Evolutionary conservation across 1,284 basidiomycete genomes (phyloP).

Genomic region (Malassezia restricta): DNA sequence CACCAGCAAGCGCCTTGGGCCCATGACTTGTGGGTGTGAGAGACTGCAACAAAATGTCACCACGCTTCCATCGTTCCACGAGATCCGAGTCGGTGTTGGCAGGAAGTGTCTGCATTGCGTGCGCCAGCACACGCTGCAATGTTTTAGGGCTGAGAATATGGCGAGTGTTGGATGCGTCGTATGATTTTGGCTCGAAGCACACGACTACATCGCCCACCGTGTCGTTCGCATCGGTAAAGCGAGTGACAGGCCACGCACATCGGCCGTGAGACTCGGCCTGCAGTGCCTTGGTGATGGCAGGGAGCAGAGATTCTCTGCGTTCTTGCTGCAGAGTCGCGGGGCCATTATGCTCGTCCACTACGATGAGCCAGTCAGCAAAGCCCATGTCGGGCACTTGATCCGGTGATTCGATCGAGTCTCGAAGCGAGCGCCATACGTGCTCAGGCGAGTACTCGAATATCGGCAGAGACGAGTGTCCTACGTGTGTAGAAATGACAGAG

Average conservation of each 20-base stretch:
- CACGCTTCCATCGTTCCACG: constrained; percentile 1
- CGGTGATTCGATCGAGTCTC: background rate
- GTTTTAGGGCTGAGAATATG: background rate
- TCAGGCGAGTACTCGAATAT: constrained; percentile 2
- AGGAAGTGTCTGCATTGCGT: background rate
- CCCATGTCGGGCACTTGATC: background rate
- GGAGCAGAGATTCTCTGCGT: constrained; percentile 3
- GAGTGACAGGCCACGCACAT: constrained; percentile 7
- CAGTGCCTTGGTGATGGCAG: background rate
- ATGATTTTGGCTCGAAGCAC: background rate
- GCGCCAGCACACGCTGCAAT: background rate
- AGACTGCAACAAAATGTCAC: constrained; percentile 5
- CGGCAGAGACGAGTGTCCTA: background rate
- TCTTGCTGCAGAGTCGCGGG: background rate
- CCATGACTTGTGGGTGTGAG: constrained; percentile 3
- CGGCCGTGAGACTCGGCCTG: background rate
- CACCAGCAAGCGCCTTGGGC: background rate
- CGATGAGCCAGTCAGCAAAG: constrained; percentile 13
- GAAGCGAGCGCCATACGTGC: background rate
- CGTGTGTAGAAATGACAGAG: constrained; percentile 1
- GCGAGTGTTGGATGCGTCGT: background rate
- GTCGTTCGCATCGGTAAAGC: constrained; percentile 1
- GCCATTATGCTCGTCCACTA: background rate
- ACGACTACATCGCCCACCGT: constrained; percentile 8
- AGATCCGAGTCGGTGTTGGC: background rate